Evolutionary conservation across 1,139 yeast species (phyloP).

Genomic region (Taphrina sp.): DNA sequence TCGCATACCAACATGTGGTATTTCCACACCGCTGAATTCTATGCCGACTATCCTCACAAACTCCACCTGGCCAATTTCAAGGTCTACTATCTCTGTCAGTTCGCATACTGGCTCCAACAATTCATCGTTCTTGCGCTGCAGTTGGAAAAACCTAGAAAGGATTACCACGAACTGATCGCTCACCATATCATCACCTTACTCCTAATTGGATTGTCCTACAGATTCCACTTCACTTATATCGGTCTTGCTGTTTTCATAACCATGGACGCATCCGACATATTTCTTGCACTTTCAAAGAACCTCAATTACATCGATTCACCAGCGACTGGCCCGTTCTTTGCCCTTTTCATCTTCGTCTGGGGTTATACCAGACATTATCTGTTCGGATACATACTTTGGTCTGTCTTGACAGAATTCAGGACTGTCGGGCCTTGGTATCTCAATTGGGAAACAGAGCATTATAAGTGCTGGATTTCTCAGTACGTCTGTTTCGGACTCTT

Average conservation of each 20-base stretch:
- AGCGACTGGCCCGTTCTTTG: slow-evolving; percentile 62
- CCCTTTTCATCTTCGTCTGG: slow-evolving; percentile 73
- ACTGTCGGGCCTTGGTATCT: slow-evolving; percentile 51
- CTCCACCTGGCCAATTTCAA: slow-evolving; percentile 71
- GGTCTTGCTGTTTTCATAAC: slow-evolving; percentile 88
- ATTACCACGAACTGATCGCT: slow-evolving; percentile 81
- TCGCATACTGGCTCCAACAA: slow-evolving; percentile 97
- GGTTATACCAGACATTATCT: slow-evolving; percentile 82
- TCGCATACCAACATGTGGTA: slow-evolving; percentile 77
- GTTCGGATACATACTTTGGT: slow-evolving; percentile 77
- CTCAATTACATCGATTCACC: slow-evolving; percentile 75
- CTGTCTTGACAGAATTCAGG: slow-evolving; percentile 80
- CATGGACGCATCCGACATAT: slow-evolving; percentile 93
- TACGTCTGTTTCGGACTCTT: slow-evolving; percentile 78
- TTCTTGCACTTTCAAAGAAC: slow-evolving; percentile 77
- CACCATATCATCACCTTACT: slow-evolving; percentile 92
- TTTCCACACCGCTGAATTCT: slow-evolving; percentile 79
- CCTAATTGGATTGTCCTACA: slow-evolving; percentile 82
- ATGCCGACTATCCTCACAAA: slow-evolving; percentile 76
- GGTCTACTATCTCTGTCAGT: slow-evolving; percentile 82
- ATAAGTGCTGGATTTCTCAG: slow-evolving; percentile 93
- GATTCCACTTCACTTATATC: slow-evolving; percentile 95
- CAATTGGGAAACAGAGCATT: slow-evolving; percentile 89
- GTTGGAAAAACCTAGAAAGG: slow-evolving; percentile 93
- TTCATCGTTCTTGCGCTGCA: slow-evolving; percentile 75